Base-by-base conservation (phyloP, 139 green algal species). In the Chlorella sp. region DNA sequence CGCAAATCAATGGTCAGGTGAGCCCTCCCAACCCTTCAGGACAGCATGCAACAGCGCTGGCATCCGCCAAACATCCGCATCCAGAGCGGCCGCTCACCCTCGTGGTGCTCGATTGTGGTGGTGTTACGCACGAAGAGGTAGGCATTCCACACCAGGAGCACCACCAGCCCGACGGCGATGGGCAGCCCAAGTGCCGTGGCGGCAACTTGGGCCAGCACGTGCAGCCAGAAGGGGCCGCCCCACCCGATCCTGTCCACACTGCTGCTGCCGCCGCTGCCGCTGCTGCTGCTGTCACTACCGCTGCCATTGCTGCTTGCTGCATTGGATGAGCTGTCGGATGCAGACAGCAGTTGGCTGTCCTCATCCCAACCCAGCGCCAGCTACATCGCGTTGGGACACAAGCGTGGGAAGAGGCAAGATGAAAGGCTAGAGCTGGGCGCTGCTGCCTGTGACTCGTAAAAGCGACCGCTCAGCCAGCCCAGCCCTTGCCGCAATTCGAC, bases 21-120 rank as follows among this genome's bases (percentile, higher is more conserved):
- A n/a, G n/a, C n/a, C n/a, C n/a, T n/a, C n/a, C n/a, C n/a, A n/a
- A n/a, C n/a, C n/a, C n/a, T n/a, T n/a, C n/a, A n/a, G n/a, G n/a
- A n/a, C n/a, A n/a, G n/a, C n/a, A n/a, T n/a, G n/a, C n/a, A n/a
- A n/a, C n/a, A n/a, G n/a, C n/a, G n/a, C n/a, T n/a, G n/a, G n/a
- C n/a, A n/a, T n/a, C n/a, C n/a, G n/a, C n/a, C n/a, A n/a, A n/a
- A n/a, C n/a, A n/a, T n/a, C n/a, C n/a, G n/a, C n/a, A n/a, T n/a
- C n/a, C n/a, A n/a, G n/a, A n/a, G n/a, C n/a, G n/a, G 51, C 30
- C 41, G 63, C 70, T 1, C 51, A 57, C 80, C 92, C 82, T 96
- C 94, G 47, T 95, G 86, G 86, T 93, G 90, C 73, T 98, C 95
- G 44, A 98, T 97, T 13, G 95, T 98, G 0, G 95, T 98, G 81